phyloP scores from a whole-genome alignment of 768 basidiomycete species.

The Mycena epipterygia region DNA sequence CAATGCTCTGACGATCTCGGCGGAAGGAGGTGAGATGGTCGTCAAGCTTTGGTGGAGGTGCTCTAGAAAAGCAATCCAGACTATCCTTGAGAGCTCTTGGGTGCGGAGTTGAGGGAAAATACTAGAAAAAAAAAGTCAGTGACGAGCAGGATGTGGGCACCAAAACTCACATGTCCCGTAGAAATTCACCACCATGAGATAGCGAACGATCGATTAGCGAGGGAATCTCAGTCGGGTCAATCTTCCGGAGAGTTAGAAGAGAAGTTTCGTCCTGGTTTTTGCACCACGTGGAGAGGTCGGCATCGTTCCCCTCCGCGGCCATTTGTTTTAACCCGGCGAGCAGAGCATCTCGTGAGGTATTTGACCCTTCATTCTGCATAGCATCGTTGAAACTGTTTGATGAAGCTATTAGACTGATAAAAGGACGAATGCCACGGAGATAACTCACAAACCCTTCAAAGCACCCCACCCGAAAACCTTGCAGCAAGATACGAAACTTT shows the following conservation, averaged over 20 bases:
- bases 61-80: constrained; percentile 15
- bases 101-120: constrained; percentile 11
- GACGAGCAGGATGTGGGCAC: neutral
- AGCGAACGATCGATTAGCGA: constrained; percentile 16
- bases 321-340: constrained; percentile 18
- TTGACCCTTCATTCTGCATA: constrained; percentile 28
- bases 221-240: constrained; percentile 16
- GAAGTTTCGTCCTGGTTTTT: neutral
- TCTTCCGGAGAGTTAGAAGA: constrained; percentile 9
- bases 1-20: neutral
- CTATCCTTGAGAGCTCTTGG: neutral
- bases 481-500: constrained; percentile 35
- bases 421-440: neutral
- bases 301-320: constrained; percentile 16
- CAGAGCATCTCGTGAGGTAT: constrained; percentile 9
- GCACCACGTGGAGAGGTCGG: constrained; percentile 22
- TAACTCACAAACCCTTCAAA: constrained; percentile 29
- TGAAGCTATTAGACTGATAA: neutral
- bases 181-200: constrained; percentile 20
- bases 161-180: constrained; percentile 24
- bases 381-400: constrained; percentile 2
- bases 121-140: neutral
- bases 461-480: constrained; percentile 33
- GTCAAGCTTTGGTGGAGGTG: neutral
- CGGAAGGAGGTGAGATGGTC: neutral